These are phyloP conservation scores for Astrocystis sublimbata DNA, from an alignment of 495 filamentous ascomycete species.

Conservation along the genomic window DNA sequence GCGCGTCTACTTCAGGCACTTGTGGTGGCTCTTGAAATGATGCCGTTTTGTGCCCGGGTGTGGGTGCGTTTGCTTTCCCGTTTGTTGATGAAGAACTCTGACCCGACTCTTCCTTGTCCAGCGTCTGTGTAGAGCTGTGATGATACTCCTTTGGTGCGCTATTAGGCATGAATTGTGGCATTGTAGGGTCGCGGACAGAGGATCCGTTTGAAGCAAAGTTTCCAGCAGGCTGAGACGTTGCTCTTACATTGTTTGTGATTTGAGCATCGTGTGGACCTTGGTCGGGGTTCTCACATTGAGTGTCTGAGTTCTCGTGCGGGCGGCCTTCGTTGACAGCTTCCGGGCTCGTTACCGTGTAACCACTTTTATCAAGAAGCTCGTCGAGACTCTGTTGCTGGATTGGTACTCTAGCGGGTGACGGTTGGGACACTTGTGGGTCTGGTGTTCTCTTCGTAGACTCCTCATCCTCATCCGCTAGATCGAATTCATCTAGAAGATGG, in stretches of 20 bases:
- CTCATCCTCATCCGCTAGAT: conserved; percentile 42
- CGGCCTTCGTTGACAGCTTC: conserved; percentile 26
- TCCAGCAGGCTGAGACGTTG: background rate
- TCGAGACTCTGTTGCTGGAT: conserved; percentile 42
- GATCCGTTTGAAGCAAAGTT: background rate
- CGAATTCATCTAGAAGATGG: conserved; percentile 46
- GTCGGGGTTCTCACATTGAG: background rate
- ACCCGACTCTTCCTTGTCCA: conserved; percentile 16
- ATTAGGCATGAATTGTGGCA: conserved; percentile 69
- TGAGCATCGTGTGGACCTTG: background rate
- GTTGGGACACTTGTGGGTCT: conserved; percentile 9
- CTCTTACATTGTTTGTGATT: background rate
- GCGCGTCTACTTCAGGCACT: conserved; percentile 7
- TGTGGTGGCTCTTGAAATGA: conserved; percentile 11
- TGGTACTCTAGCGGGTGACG: conserved; percentile 21
- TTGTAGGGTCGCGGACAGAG: conserved; percentile 60
- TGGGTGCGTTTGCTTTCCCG: conserved; percentile 19
- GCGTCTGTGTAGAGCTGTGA: conserved; percentile 20
- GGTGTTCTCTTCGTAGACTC: conserved; percentile 20
- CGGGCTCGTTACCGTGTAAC: conserved; percentile 45
- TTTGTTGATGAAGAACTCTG: conserved; percentile 43
- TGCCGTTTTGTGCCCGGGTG: background rate
- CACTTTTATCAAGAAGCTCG: conserved; percentile 52
- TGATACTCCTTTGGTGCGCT: conserved; percentile 19
- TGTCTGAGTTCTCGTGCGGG: background rate